phyloP scores from a whole-genome alignment of 2,329 filamentous ascomycete genomes.

The Rhytidhysteron rufulum region DNA sequence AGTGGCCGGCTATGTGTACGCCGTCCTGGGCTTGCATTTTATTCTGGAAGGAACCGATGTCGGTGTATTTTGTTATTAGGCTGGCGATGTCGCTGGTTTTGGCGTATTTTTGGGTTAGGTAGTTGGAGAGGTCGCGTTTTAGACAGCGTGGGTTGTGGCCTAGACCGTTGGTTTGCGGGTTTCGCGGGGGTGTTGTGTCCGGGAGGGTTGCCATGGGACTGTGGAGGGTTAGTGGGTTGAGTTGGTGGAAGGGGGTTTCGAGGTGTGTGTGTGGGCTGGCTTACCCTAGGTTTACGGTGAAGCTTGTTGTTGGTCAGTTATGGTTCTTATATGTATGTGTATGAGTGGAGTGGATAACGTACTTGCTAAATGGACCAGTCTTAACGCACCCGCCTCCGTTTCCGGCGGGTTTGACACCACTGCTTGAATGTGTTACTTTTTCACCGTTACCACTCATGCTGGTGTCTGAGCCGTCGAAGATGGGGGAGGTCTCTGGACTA shows the following conservation, averaged over 20 bases:
- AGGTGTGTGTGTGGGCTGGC: neutral
- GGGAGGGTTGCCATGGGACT: constrained; percentile 20
- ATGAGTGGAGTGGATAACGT: too few relatives aligned
- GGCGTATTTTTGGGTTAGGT: constrained; percentile 16
- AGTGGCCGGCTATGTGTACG: constrained; percentile 47
- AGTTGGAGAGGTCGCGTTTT: constrained; percentile 33
- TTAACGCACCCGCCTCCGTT: constrained; percentile 54
- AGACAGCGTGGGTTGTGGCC: constrained; percentile 38
- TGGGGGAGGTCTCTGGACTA: constrained; percentile 44
- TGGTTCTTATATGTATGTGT: too few relatives aligned
- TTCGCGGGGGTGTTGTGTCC: constrained; percentile 39
- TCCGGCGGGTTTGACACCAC: constrained; percentile 41
- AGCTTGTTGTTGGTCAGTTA: too few relatives aligned
- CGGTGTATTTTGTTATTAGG: constrained; percentile 19
- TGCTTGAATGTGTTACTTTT: constrained; percentile 23
- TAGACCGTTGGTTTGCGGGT: constrained; percentile 25
- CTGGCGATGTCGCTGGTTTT: constrained; percentile 18
- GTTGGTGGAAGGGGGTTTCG: neutral
- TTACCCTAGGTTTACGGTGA: constrained; percentile 29
- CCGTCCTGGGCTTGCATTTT: constrained; percentile 39
- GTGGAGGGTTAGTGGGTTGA: constrained; percentile 2
- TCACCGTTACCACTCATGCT: constrained; percentile 46
- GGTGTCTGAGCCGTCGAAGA: constrained; percentile 54
- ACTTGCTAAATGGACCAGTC: constrained; percentile 47
- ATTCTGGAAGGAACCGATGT: constrained; percentile 34